These are phyloP conservation scores for Flaveria sonorensis DNA, from an alignment of 129 eudicot species.

Conservation along the genomic window DNA sequence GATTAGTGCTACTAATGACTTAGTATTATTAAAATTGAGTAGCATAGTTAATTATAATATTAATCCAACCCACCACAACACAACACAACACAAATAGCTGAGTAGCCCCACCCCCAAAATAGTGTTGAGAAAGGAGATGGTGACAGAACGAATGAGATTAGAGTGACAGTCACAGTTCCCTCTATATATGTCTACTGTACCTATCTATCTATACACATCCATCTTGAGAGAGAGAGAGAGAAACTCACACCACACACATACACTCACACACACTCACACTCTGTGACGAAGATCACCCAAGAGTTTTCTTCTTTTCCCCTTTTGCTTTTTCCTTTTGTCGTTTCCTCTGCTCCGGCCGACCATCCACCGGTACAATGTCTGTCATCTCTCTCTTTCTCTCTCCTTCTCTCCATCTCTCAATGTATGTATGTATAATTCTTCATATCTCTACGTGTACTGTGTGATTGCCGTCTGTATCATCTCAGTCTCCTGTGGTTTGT, in stretches of 20 bases:
- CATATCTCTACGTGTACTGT: conserved; percentile 20
- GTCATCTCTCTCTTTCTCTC: conserved; percentile 32
- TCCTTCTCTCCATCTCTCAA: background rate
- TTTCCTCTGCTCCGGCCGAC: conserved; percentile 36
- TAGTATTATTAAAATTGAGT: too few species aligned
- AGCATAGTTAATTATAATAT: too few species aligned
- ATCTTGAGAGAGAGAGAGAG: background rate
- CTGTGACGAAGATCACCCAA: conserved; percentile 34
- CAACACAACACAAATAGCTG: conserved; percentile 10
- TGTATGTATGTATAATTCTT: background rate
- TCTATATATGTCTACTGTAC: conserved; percentile 26
- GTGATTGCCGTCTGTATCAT: conserved; percentile 11
- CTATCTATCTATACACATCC: conserved; percentile 4
- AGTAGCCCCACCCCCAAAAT: conserved; percentile 18
- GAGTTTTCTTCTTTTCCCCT: conserved; percentile 29
- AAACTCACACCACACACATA: background rate
- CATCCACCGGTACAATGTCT: conserved; percentile 43
- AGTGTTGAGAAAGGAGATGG: conserved; percentile 34
- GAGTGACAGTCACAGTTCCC: conserved; percentile 37
- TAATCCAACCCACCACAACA: too few species aligned
- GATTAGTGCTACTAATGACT: too few species aligned
- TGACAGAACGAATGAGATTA: conserved; percentile 41
- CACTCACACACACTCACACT: background rate
- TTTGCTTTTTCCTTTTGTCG: conserved; percentile 32
- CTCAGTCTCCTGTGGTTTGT: background rate